Evolutionary conservation across 2,329 filamentous ascomycete genomes (phyloP).

Genomic region (Xylaria sp.): DNA sequence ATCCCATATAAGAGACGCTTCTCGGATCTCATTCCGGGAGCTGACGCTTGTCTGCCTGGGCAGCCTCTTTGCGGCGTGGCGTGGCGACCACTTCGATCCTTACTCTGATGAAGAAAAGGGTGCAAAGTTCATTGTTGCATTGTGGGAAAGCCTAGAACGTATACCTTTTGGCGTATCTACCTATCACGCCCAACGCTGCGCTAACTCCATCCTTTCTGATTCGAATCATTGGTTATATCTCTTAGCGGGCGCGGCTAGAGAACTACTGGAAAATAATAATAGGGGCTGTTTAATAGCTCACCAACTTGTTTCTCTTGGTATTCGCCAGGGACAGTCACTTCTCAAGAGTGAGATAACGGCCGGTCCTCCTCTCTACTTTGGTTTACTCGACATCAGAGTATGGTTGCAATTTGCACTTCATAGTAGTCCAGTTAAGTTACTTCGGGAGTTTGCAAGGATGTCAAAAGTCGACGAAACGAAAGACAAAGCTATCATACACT

Average conservation of each 20-base stretch:
- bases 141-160: background rate
- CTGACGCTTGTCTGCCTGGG: constrained; percentile 4
- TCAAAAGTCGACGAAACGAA: background rate
- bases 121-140: constrained; percentile 1
- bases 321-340: background rate
- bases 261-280: background rate
- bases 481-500: background rate
- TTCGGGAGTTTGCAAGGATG: constrained; percentile 2
- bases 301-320: constrained; percentile 3
- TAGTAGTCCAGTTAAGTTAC: background rate
- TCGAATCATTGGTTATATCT: background rate
- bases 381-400: background rate
- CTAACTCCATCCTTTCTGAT: background rate
- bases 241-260: background rate
- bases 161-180: background rate
- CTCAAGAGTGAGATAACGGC: background rate
- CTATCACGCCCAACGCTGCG: background rate
- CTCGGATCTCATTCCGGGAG: constrained; percentile 7
- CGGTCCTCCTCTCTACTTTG: background rate
- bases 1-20: constrained; percentile 4
- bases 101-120: background rate
- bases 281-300: background rate
- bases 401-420: background rate
- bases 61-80: background rate
- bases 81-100: background rate